These are phyloP conservation scores for Plasmodium sp. DNA, from an alignment of 169 alveolate species.

Conservation along the genomic window DNA sequence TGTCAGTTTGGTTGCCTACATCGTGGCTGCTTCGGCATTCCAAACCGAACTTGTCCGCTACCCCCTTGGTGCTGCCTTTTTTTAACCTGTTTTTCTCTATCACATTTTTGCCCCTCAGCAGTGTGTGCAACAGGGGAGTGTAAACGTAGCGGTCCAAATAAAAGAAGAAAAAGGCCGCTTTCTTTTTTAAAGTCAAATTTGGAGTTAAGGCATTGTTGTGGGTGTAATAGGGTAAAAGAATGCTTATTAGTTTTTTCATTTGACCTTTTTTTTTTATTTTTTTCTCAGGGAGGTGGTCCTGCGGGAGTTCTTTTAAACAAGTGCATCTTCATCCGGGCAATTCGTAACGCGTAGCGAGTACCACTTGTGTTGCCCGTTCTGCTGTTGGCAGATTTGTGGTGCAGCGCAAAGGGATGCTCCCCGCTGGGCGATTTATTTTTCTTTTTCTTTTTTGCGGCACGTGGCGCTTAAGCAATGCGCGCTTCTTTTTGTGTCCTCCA, in stretches of 20 bases:
- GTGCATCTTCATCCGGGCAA: background rate
- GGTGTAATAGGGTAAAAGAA: conserved; percentile 43
- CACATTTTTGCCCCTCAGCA: conserved; percentile 12
- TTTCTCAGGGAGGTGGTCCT: background rate
- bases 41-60: background rate
- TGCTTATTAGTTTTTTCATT: conserved; percentile 50
- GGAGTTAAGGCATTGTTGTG: conserved; percentile 45
- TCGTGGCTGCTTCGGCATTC: background rate
- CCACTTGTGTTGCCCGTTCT: background rate
- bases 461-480: background rate
- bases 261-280: background rate
- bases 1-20: background rate
- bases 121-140: conserved; percentile 36
- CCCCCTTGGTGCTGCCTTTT: background rate
- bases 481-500: background rate
- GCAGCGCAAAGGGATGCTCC: background rate
- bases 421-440: background rate
- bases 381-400: background rate
- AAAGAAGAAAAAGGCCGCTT: conserved; percentile 22
- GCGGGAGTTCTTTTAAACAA: background rate
- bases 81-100: conserved; percentile 40
- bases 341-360: background rate
- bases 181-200: conserved; percentile 41
- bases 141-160: conserved; percentile 69
- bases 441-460: background rate